These are phyloP conservation scores for Desmodesmus armatus DNA, from an alignment of 139 green algal genomes.

Conservation along the genomic window DNA sequence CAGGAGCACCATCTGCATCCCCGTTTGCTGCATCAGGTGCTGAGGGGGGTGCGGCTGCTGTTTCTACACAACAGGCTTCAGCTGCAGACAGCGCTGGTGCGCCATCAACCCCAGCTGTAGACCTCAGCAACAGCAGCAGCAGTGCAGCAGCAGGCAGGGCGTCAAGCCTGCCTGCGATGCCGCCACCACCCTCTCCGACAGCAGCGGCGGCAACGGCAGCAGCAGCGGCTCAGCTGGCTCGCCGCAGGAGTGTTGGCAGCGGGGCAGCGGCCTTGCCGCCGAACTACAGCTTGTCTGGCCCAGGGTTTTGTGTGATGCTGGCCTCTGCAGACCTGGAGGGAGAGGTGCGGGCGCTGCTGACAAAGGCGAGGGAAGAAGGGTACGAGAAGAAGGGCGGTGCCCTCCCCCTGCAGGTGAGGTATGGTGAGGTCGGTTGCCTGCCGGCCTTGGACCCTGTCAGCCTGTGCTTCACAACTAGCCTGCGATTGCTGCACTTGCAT, in stretches of 20 bases:
- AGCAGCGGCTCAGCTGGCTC: not conserved
- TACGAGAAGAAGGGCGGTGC: slow-evolving; percentile 68
- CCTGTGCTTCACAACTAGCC: too few relatives aligned
- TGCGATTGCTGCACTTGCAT: too few relatives aligned
- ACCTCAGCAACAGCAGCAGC: slow-evolving; percentile 1
- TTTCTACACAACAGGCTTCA: not conserved
- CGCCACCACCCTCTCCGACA: too few relatives aligned
- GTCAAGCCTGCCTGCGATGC: too few relatives aligned
- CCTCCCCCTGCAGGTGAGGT: slow-evolving; percentile 58
- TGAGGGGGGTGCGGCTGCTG: not conserved
- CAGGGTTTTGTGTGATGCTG: slow-evolving; percentile 66
- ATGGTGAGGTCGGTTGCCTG: too few relatives aligned
- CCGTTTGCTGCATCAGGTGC: not conserved
- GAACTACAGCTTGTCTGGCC: slow-evolving; percentile 59
- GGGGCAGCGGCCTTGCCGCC: not conserved
- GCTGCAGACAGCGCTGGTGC: not conserved
- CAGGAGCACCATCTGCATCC: not conserved
- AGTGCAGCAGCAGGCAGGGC: slow-evolving; percentile 27
- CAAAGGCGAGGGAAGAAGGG: slow-evolving; percentile 60
- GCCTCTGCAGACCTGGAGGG: slow-evolving; percentile 48
- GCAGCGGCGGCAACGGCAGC: not conserved
- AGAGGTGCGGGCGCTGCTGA: slow-evolving; percentile 66
- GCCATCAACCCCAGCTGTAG: not conserved
- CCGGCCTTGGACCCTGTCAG: too few relatives aligned
- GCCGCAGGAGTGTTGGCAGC: not conserved